Conservation (phyloP, 179 eudicot species). For the Sideroxylon spinosum region DNA sequence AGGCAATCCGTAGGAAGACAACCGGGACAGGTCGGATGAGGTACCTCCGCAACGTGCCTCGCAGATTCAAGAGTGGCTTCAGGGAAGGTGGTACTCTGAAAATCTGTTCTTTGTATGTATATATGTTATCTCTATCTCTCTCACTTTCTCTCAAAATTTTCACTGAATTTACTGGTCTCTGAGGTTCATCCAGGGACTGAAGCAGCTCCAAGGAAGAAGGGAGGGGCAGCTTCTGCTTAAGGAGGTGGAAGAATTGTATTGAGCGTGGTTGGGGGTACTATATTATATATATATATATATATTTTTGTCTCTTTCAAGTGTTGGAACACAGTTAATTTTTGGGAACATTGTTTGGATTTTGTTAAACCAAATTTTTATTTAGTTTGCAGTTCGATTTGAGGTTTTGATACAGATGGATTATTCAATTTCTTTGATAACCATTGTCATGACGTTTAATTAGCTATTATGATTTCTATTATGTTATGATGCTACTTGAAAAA, state of each 20-base stretch:
- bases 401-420: not conserved
- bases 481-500: not conserved
- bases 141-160: not conserved
- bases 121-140: not conserved
- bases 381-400: not conserved
- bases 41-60: slow-evolving; percentile 79
- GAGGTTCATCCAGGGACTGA: slow-evolving; percentile 39
- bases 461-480: not conserved
- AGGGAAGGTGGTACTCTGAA: slow-evolving; percentile 59
- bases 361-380: not conserved
- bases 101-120: not conserved
- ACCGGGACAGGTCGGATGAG: slow-evolving; percentile 85
- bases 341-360: not conserved
- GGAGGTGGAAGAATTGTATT: not conserved
- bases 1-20: slow-evolving; percentile 47
- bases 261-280: not conserved
- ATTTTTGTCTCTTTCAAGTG: not conserved
- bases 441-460: not conserved
- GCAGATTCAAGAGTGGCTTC: slow-evolving; percentile 83
- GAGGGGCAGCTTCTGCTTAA: slow-evolving; percentile 34
- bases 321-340: not conserved
- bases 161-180: not conserved
- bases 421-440: not conserved
- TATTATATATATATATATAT: not conserved
- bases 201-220: slow-evolving; percentile 63